Conservation (phyloP, 371 early-diverging fungal species). For the Chytridiales sp. region DNA sequence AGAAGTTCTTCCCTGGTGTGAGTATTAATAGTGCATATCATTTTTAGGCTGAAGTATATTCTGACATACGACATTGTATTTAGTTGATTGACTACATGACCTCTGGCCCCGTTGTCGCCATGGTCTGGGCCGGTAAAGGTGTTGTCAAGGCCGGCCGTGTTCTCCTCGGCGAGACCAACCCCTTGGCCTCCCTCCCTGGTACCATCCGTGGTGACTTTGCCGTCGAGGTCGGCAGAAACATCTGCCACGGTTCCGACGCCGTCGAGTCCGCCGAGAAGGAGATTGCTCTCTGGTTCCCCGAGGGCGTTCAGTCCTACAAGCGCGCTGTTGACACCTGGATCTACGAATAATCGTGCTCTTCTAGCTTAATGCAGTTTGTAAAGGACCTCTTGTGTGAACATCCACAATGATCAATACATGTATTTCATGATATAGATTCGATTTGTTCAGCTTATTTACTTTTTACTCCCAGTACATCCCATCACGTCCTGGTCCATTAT, state of each 20-base stretch:
- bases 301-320: slow-evolving; percentile 64
- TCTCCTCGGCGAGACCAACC: slow-evolving; percentile 90
- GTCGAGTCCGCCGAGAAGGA: slow-evolving; percentile 97
- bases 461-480: too few relatives aligned
- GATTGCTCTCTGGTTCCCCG: slow-evolving; percentile 97
- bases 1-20: slow-evolving; percentile 92
- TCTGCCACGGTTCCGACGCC: slow-evolving; percentile 99
- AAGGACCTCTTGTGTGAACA: too few relatives aligned
- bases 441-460: too few relatives aligned
- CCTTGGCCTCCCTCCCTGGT: slow-evolving; percentile 90
- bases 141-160: slow-evolving; percentile 96
- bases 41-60: too few relatives aligned
- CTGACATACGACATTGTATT: too few relatives aligned
- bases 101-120: slow-evolving; percentile 88
- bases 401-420: too few relatives aligned
- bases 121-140: slow-evolving; percentile 95
- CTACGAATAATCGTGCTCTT: slow-evolving; percentile 10
- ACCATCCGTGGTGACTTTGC: slow-evolving; percentile 99
- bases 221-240: slow-evolving; percentile 84
- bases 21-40: too few relatives aligned
- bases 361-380: too few relatives aligned
- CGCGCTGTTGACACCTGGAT: slow-evolving; percentile 58
- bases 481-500: too few relatives aligned
- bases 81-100: slow-evolving; percentile 83
- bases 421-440: too few relatives aligned